Percentiles rank a stretch among this genome's conserved stretches.
phyloP scores from a whole-genome alignment of 106 monocot genomes.

The Dendrobium nobile region DNA sequence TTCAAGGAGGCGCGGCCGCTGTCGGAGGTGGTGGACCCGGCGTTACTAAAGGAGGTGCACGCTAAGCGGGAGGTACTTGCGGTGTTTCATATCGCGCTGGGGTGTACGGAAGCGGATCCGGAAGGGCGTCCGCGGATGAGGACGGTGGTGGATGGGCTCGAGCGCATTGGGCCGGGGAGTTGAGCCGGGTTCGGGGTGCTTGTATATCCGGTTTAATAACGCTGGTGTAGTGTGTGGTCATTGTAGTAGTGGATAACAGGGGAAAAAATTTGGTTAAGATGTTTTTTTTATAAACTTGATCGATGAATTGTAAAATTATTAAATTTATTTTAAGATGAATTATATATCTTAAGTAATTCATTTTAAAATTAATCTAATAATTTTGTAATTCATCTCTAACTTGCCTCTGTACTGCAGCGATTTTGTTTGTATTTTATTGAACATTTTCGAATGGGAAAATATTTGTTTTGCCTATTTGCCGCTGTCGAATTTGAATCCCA shows the following conservation, averaged over 20 bases:
- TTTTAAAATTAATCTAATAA: too few species aligned
- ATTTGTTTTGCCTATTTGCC: background rate
- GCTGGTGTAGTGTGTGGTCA: too few species aligned
- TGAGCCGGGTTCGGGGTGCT: background rate
- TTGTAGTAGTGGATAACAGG: too few species aligned
- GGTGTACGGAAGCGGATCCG: constrained; percentile 72
- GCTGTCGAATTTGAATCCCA: background rate
- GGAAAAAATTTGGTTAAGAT: too few species aligned
- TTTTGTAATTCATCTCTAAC: too few species aligned
- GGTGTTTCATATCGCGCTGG: constrained; percentile 77
- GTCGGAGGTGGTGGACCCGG: constrained; percentile 80
- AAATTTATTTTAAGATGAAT: too few species aligned
- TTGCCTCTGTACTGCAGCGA: background rate
- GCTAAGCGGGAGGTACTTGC: constrained; percentile 88
- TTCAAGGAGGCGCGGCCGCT: constrained; percentile 80
- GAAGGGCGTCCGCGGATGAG: constrained; percentile 75
- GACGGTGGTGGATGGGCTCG: constrained; percentile 60
- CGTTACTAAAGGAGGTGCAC: constrained; percentile 74
- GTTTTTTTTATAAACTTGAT: too few species aligned
- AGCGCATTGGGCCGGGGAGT: constrained; percentile 31
- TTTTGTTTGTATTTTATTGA: background rate
- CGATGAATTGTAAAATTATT: too few species aligned
- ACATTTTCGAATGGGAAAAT: background rate
- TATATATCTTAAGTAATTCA: too few species aligned
- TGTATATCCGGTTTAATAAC: too few species aligned